These are phyloP conservation scores for Salix suchowensis DNA, from an alignment of 345 rosid genomes.

Conservation along the genomic window DNA sequence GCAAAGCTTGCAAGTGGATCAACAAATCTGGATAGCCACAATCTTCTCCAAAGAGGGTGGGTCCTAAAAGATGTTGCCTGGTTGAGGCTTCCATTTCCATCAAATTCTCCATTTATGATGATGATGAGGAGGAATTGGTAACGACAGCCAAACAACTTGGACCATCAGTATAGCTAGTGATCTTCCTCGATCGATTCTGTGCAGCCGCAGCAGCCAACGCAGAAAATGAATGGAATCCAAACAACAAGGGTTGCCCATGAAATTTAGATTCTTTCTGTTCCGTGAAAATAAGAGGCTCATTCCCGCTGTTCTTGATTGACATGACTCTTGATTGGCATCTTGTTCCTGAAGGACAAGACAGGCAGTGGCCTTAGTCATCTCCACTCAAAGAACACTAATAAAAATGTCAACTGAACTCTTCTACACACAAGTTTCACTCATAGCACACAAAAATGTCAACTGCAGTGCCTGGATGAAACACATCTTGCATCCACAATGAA, in stretches of 20 bases:
- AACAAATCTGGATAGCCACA: background rate
- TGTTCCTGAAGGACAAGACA: background rate
- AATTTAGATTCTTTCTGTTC: background rate
- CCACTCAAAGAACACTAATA: background rate
- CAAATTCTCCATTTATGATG: background rate
- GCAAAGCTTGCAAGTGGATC: background rate
- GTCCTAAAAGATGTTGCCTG: background rate
- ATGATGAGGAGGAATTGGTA: background rate
- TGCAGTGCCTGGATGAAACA: background rate
- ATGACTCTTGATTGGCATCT: background rate
- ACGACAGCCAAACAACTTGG: background rate
- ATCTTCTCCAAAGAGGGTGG: background rate
- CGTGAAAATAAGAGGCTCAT: too few species aligned
- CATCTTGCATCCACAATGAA: background rate
- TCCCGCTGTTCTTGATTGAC: background rate
- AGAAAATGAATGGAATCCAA: background rate
- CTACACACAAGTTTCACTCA: background rate
- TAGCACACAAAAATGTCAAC: slow-evolving; percentile 1
- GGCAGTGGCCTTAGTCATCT: background rate
- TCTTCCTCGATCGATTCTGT: background rate
- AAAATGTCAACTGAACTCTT: background rate
- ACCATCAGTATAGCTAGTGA: background rate
- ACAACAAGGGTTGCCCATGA: background rate
- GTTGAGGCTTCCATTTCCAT: background rate
- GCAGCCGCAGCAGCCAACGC: background rate